Evolutionary conservation across 2,329 filamentous ascomycete species (phyloP).

Genomic region (Diaporthe nobilis): DNA sequence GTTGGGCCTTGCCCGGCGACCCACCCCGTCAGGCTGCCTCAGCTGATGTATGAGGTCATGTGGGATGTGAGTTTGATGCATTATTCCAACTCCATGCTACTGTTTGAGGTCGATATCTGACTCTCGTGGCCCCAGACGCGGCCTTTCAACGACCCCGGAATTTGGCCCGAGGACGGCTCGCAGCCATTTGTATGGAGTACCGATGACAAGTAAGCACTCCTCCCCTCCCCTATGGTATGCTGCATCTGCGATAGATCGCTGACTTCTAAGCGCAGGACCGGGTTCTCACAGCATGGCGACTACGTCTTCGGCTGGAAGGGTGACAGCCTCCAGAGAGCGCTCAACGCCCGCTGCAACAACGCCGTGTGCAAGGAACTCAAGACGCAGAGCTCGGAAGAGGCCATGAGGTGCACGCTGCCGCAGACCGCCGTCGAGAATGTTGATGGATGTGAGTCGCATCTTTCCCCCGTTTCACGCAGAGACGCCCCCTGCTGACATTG

Average conservation of each 20-base stretch:
- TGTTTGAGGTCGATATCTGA: not conserved
- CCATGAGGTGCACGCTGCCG: constrained; percentile 51
- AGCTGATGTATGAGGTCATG: constrained; percentile 48
- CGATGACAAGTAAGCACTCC: constrained; percentile 44
- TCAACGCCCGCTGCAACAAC: constrained; percentile 36
- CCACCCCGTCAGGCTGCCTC: constrained; percentile 47
- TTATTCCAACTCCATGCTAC: not conserved
- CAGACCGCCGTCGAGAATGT: constrained; percentile 49
- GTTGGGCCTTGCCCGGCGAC: constrained; percentile 46
- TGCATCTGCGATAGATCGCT: constrained; percentile 44
- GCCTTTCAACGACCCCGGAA: constrained; percentile 40
- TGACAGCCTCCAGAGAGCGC: constrained; percentile 50
- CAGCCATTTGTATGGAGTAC: constrained; percentile 50
- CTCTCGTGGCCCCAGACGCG: constrained; percentile 34
- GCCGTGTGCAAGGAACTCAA: constrained; percentile 44
- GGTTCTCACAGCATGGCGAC: constrained; percentile 55
- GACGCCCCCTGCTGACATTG: not conserved
- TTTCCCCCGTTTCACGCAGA: not conserved
- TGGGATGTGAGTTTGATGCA: constrained; percentile 41
- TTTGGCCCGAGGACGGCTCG: constrained; percentile 50
- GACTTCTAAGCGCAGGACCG: constrained; percentile 45
- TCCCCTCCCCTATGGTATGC: not conserved
- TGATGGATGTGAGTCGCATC: constrained; percentile 48
- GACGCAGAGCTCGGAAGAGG: constrained; percentile 47
- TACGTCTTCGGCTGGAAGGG: constrained; percentile 57